These are phyloP conservation scores for Populus hybrid DNA, from an alignment of 441 rosid species.

Conservation along the genomic window DNA sequence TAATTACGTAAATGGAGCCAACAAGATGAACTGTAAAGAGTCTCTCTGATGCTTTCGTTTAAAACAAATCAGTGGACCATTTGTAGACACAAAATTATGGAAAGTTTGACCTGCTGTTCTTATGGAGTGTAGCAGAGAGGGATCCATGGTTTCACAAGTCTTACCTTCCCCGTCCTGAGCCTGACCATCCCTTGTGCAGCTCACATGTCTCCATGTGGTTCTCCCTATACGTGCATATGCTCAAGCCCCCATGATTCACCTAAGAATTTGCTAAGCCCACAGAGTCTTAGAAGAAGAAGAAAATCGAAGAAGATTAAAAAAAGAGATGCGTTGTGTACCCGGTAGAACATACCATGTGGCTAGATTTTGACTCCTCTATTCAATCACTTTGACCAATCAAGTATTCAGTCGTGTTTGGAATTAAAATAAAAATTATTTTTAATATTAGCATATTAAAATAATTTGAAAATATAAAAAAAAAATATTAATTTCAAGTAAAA, in stretches of 20 bases:
- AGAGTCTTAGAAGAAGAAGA: not conserved
- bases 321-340: slow-evolving; percentile 21
- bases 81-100: slow-evolving; percentile 5
- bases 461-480: no score
- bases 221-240: slow-evolving; percentile 34
- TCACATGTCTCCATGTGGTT: slow-evolving; percentile 60
- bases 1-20: not conserved
- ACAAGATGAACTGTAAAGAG: slow-evolving; percentile 17
- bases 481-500: no score
- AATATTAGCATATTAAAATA: no score
- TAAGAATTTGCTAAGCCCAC: slow-evolving; percentile 15
- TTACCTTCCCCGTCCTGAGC: not conserved
- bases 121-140: not conserved
- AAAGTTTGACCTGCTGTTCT: slow-evolving; percentile 13
- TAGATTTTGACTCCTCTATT: slow-evolving; percentile 43
- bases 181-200: slow-evolving; percentile 40
- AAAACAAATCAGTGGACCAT: not conserved
- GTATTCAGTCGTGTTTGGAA: no score
- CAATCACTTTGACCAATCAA: slow-evolving; percentile 38
- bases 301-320: not conserved
- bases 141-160: slow-evolving; percentile 11
- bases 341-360: slow-evolving; percentile 53
- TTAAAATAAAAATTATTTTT: no score
- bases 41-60: not conserved
- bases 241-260: slow-evolving; percentile 33